Percentiles rank a stretch among this genome's conserved stretches.
These are phyloP conservation scores for Notholithocarpus densiflorus DNA, from an alignment of 306 rosid genomes.

Conservation along the genomic window DNA sequence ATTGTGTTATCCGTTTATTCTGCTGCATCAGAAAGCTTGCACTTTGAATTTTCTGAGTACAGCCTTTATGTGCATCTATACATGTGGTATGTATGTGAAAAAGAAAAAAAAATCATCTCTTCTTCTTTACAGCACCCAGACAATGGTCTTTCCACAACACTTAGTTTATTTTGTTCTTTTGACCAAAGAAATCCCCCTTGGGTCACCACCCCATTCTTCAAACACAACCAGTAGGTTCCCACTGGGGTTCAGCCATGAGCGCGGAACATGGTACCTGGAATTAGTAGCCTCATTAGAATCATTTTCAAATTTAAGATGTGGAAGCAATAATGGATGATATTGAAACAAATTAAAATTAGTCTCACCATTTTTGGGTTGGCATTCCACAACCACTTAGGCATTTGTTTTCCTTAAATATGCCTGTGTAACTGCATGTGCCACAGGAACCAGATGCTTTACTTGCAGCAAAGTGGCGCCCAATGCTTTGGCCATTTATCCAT, in stretches of 20 bases:
- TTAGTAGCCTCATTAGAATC: conserved; percentile 6
- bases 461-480: conserved; percentile 92
- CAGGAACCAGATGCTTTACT: conserved; percentile 61
- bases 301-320: neutral
- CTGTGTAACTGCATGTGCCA: conserved; percentile 65
- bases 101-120: neutral
- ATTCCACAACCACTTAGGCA: conserved; percentile 64
- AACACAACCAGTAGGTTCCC: conserved; percentile 74
- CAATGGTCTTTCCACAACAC: neutral
- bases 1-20: too few relatives aligned
- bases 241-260: conserved; percentile 67
- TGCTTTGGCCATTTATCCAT: conserved; percentile 84
- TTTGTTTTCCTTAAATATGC: conserved; percentile 61
- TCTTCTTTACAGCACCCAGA: neutral
- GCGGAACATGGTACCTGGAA: conserved; percentile 92
- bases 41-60: too few relatives aligned
- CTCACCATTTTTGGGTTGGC: conserved; percentile 90
- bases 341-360: neutral
- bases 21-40: too few relatives aligned
- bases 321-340: conserved; percentile 4
- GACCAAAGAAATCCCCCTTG: conserved; percentile 63
- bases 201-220: conserved; percentile 94
- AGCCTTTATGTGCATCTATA: too few relatives aligned
- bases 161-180: conserved; percentile 33
- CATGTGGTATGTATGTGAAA: neutral